phyloP scores from a whole-genome alignment of 129 eudicot species.

The Rutidosis leptorrhynchoides region DNA sequence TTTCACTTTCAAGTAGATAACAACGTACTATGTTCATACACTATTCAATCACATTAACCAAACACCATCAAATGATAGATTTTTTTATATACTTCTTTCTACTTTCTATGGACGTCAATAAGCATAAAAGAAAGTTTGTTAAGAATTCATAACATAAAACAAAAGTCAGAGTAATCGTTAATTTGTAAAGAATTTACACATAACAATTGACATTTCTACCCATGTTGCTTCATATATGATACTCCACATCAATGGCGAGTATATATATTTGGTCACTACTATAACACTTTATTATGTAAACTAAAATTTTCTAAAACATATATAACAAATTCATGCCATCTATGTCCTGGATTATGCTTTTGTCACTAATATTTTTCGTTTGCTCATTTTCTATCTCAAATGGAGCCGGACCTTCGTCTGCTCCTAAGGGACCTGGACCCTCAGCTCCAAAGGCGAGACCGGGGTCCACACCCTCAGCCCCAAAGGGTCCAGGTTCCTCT shows the following conservation, averaged over 20 bases:
- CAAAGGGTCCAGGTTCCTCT: constrained; percentile 3
- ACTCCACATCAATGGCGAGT: neutral
- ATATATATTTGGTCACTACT: constrained; percentile 13
- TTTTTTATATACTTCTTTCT: neutral
- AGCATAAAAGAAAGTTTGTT: neutral
- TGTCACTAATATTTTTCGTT: neutral
- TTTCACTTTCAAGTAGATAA: neutral
- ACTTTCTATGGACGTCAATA: neutral
- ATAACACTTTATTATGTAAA: too few relatives aligned
- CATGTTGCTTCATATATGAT: neutral
- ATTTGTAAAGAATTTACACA: neutral
- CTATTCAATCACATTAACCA: constrained; percentile 18
- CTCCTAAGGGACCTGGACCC: neutral
- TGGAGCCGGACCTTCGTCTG: neutral
- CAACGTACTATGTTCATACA: constrained; percentile 12
- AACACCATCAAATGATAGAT: neutral
- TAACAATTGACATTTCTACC: constrained; percentile 1
- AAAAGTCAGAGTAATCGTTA: neutral
- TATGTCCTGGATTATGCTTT: neutral
- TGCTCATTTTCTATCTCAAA: neutral
- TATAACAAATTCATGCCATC: neutral
- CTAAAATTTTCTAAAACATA: neutral
- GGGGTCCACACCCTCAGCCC: neutral
- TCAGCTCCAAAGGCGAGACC: neutral
- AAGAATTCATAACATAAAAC: neutral